Base-by-base conservation (phyloP, 208 protist genomes). In the Acanthamoeba royreba region DNA sequence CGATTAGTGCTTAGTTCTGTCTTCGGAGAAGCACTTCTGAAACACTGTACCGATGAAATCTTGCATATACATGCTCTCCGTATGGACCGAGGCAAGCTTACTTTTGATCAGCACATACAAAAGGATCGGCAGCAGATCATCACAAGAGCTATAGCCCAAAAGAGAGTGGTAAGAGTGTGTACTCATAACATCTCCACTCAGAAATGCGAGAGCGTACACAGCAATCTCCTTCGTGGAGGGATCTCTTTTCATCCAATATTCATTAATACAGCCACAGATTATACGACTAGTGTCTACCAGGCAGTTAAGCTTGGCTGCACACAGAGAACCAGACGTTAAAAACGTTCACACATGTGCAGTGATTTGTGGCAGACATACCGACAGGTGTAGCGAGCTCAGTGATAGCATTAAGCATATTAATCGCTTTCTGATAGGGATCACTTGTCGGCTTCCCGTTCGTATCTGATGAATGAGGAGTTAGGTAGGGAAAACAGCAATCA, bases 1-100 rank as follows among this genome's bases (percentile, higher is more conserved):
- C 63, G n/a, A 74, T 40, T 13, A 33, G 63, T 2, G 63, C 63
- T 13, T 42, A 35, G 25, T 74, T 38, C 25, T 22, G 22, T 46
- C 11, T 28, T 17, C 38, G n/a, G n/a, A n/a, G n/a, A n/a, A n/a
- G n/a, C n/a, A n/a, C n/a, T n/a, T n/a, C n/a, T n/a, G n/a, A n/a
- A n/a, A n/a, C n/a, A n/a, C n/a, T n/a, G n/a, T 49, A 49, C 43
- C 53, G 8, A 89, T 89, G 49, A 89, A 89, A 19, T 89, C 81
- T 35, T 89, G 81, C 81, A 89, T 58, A 52, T 69, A 89, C 46
- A 58, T 69, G 49, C 46, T 89, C 38, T 89, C 49, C 33, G 81
- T 69, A 52, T 89, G 81, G 8, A 89, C 35, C 4, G 46, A 46
- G 31, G 13, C 33, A 3, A 89, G 81, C 4, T 66, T 58, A 40